Conservation (phyloP, 1,284 basidiomycete species). For the Cutaneotrichosporon sp. region DNA sequence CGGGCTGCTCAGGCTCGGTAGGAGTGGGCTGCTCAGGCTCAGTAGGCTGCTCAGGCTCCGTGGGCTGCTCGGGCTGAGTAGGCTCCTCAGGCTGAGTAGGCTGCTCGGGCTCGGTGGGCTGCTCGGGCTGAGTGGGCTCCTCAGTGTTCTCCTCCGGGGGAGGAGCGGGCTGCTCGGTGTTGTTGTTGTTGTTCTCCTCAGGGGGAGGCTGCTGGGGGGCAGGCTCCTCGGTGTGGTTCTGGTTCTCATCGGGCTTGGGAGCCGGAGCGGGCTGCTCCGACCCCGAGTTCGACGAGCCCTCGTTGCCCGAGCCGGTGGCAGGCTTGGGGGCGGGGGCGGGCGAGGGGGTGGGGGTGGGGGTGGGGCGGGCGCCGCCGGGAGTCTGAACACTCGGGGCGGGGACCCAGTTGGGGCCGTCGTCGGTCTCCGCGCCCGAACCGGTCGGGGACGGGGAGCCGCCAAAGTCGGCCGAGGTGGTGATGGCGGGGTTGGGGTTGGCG, state of each 20-base stretch:
- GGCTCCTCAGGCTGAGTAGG: neutral
- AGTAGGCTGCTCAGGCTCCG: neutral
- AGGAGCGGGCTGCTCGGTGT: neutral
- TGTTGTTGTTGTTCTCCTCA: conserved; percentile 2
- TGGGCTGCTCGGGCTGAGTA: neutral
- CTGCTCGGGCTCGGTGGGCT: conserved; percentile 2
- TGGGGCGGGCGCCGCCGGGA: conserved; percentile 5
- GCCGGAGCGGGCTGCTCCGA: neutral
- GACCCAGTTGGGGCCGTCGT: conserved; percentile 31
- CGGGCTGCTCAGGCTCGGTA: conserved; percentile 1
- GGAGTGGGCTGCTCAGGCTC: conserved; percentile 1
- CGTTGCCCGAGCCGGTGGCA: conserved; percentile 5
- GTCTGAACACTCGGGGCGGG: conserved; percentile 33
- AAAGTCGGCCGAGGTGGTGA: conserved; percentile 18
- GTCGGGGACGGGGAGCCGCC: conserved; percentile 6
- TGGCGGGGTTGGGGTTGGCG: conserved; percentile 1
- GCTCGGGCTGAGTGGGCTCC: neutral
- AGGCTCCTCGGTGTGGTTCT: conserved; percentile 1
- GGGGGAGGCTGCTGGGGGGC: neutral
- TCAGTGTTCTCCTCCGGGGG: neutral
- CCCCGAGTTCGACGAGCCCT: neutral
- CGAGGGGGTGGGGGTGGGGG: neutral
- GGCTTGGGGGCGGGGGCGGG: conserved; percentile 11
- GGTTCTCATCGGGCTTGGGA: neutral
- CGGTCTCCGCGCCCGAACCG: conserved; percentile 6